These are phyloP conservation scores for Rosa multiflora DNA, from an alignment of 306 rosid species.

Conservation along the genomic window DNA sequence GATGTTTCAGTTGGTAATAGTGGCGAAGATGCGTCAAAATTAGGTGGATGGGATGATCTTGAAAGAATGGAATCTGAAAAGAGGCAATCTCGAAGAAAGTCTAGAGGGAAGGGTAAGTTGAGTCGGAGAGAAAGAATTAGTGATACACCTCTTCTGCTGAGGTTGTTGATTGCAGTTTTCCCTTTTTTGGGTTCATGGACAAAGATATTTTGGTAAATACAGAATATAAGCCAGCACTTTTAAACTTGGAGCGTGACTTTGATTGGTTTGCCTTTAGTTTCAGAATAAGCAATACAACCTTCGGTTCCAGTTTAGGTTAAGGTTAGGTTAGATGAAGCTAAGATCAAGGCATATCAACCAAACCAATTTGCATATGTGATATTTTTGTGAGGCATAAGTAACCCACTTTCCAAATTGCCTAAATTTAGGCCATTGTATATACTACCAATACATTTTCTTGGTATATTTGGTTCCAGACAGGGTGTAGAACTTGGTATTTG, in stretches of 20 bases:
- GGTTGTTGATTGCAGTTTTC: slow-evolving; percentile 81
- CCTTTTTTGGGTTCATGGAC: slow-evolving; percentile 94
- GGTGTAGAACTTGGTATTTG: background rate
- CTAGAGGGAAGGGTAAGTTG: slow-evolving; percentile 53
- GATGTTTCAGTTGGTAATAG: slow-evolving; percentile 42
- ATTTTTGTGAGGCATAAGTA: slow-evolving; percentile 9
- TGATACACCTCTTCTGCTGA: slow-evolving; percentile 74
- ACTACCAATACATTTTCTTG: background rate
- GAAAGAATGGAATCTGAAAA: slow-evolving; percentile 45
- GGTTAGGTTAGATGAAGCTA: background rate
- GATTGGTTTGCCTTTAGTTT: slow-evolving; percentile 17
- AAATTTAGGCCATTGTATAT: background rate
- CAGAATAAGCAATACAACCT: background rate
- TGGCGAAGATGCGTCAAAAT: slow-evolving; percentile 28
- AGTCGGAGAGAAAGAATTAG: slow-evolving; percentile 61
- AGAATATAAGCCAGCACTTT: background rate
- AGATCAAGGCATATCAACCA: background rate
- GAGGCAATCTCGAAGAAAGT: slow-evolving; percentile 37
- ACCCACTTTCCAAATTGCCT: background rate
- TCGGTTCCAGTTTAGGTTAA: background rate
- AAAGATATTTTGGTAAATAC: slow-evolving; percentile 57
- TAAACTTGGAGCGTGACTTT: slow-evolving; percentile 15
- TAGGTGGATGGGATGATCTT: slow-evolving; percentile 96
- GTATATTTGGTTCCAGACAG: background rate
- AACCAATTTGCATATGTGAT: background rate